phyloP scores from a whole-genome alignment of 192 early-diverging fungal genomes.

The Entomortierella lignicola region DNA sequence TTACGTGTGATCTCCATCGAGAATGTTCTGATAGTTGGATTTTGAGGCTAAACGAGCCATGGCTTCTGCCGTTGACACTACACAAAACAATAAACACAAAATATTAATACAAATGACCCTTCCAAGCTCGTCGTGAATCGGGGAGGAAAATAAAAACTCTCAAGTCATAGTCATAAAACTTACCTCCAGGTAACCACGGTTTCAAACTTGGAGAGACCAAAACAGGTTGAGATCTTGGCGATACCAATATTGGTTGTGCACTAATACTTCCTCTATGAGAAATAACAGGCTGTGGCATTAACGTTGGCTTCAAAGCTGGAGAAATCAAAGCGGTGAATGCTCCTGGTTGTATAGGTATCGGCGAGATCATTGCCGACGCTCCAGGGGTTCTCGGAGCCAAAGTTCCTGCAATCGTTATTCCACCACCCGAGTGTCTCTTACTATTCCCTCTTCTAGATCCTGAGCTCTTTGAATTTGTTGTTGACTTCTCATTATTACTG shows the following conservation, averaged over 20 bases:
- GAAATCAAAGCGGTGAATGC: slow-evolving; percentile 27
- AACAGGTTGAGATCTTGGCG: slow-evolving; percentile 33
- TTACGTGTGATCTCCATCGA: slow-evolving; percentile 90
- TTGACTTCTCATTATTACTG: background rate
- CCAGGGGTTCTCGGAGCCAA: slow-evolving; percentile 34
- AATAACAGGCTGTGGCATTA: slow-evolving; percentile 39
- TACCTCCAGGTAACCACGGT: slow-evolving; percentile 56
- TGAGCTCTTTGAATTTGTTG: background rate
- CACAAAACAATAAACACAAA: background rate
- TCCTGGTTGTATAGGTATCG: slow-evolving; percentile 17
- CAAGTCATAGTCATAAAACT: too few relatives aligned
- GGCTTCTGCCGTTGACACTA: slow-evolving; percentile 47
- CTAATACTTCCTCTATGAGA: slow-evolving; percentile 36
- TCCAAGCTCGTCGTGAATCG: too few relatives aligned
- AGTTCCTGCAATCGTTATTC: slow-evolving; percentile 4
- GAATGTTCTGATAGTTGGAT: slow-evolving; percentile 87
- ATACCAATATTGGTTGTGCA: slow-evolving; percentile 27
- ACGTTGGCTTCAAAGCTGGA: slow-evolving; percentile 36
- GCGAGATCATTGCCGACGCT: slow-evolving; percentile 9
- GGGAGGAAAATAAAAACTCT: too few relatives aligned
- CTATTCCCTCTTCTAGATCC: slow-evolving; percentile 7
- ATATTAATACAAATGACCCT: too few relatives aligned
- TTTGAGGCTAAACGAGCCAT: slow-evolving; percentile 61
- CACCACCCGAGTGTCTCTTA: background rate
- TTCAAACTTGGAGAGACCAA: slow-evolving; percentile 61